Base-by-base conservation (phyloP, 768 basidiomycete species). In the Lepiota brunneoincarnata region DNA sequence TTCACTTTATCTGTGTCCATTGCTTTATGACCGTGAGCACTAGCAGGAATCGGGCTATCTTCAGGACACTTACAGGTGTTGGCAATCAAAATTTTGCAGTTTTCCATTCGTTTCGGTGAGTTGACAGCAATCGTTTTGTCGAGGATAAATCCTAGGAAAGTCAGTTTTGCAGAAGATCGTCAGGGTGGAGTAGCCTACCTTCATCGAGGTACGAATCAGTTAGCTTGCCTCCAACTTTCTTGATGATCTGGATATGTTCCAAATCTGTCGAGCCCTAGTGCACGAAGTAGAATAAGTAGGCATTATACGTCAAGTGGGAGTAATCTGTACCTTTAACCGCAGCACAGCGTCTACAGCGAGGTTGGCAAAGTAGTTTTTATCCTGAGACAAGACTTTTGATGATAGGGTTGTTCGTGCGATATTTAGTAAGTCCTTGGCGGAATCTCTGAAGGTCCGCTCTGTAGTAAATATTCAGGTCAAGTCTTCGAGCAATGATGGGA, bases 1-100 rank as follows among this genome's bases (percentile, higher is more conserved):
- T 99, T 99, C 78, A 98, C 97, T 71, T 99, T 99, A 74, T 99
- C 97, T 23, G 97, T 99, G 73, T 99, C 97, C 97, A 98, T 98
- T 2, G 97, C 94, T 95, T 59, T 10, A 51, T 57, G 20, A 39
- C 37, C 4, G 31, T 55, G 7, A 46, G 52, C 5, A 54, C 44
- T 7, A 15, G 21, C 20, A 17, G 10, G 17, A 45, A 14, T 7
- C 11, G 35, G 31, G 2, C 7, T 12, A 49, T 35, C n/a, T 41
- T 17, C 38, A 41, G 34, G 28, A 15, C 41, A 72, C 91, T 60
- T 63, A 94, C 95, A 91, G n/a, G 97, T 99, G 64, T 98, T 98
- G 48, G 96, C 93, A 57, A 99, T 95, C 57, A 99, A 74, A 58
- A 98, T 98, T 69, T 92, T 98, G 18, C 83, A 95, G 61, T 95